These are phyloP conservation scores for Phoma sp. DNA, from an alignment of 2,329 filamentous ascomycete species.

Conservation along the genomic window DNA sequence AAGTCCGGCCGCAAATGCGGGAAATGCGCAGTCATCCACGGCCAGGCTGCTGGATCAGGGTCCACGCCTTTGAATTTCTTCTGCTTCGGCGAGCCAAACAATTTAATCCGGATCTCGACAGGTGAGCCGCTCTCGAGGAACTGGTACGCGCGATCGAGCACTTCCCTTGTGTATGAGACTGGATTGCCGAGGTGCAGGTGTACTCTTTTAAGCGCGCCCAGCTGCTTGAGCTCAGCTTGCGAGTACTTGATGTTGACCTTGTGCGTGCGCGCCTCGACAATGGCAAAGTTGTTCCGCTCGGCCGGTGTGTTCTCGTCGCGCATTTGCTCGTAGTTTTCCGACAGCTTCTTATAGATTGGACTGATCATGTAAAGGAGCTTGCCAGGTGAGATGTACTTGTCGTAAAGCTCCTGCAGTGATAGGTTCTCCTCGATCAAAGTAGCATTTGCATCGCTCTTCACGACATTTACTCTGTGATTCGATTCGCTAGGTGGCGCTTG, in stretches of 20 bases:
- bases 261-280: slow-evolving; percentile 13
- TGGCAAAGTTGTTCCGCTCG: slow-evolving; percentile 16
- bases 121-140: slow-evolving; percentile 29
- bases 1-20: slow-evolving; percentile 43
- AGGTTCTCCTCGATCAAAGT: slow-evolving; percentile 21
- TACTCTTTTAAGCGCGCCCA: slow-evolving; percentile 27
- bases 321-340: slow-evolving; percentile 4
- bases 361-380: slow-evolving; percentile 26
- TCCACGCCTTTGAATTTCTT: slow-evolving; percentile 14
- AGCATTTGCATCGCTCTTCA: slow-evolving; percentile 3
- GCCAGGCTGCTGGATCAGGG: slow-evolving; percentile 14
- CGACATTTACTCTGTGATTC: slow-evolving; percentile 30
- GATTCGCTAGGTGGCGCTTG: slow-evolving; percentile 15
- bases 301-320: slow-evolving; percentile 1
- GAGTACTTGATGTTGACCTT: not conserved
- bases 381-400: slow-evolving; percentile 29
- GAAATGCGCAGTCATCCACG: slow-evolving; percentile 35
- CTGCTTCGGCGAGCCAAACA: not conserved
- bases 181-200: slow-evolving; percentile 26
- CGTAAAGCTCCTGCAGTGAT: slow-evolving; percentile 28
- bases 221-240: slow-evolving; percentile 8
- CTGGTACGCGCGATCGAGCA: slow-evolving; percentile 34
- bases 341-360: slow-evolving; percentile 2
- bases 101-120: slow-evolving; percentile 33
- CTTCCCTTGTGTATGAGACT: slow-evolving; percentile 6